Percentiles rank a stretch among this genome's conserved stretches.
These are phyloP conservation scores for Kodamaea plutei DNA, from an alignment of 1,139 yeast genomes.

Conservation along the genomic window DNA sequence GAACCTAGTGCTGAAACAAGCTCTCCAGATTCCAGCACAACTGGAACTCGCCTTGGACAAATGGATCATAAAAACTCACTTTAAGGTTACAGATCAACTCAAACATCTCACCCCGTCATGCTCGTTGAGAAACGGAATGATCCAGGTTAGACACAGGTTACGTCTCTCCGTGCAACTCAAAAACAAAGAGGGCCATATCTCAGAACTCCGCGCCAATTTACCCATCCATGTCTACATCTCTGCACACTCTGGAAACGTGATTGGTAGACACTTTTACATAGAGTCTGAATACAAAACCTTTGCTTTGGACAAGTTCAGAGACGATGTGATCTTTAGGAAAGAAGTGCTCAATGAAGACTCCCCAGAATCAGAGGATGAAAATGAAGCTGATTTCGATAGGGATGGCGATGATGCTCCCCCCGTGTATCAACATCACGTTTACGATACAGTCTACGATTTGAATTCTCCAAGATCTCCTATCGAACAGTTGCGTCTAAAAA, in stretches of 20 bases:
- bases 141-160: conserved; percentile 59
- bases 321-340: conserved; percentile 35
- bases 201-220: conserved; percentile 65
- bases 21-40: conserved; percentile 23
- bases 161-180: conserved; percentile 52
- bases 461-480: conserved; percentile 35
- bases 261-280: conserved; percentile 49
- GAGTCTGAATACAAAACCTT: conserved; percentile 50
- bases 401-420: conserved; percentile 41
- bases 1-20: conserved; percentile 30
- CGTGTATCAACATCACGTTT: conserved; percentile 34
- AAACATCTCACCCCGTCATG: conserved; percentile 57
- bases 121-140: conserved; percentile 42
- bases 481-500: conserved; percentile 33
- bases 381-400: conserved; percentile 21
- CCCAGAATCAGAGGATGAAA: conserved; percentile 15
- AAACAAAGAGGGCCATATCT: conserved; percentile 60
- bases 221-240: conserved; percentile 60
- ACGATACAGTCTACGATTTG: conserved; percentile 36
- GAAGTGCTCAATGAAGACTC: conserved; percentile 13
- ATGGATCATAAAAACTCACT: conserved; percentile 48
- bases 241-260: conserved; percentile 46
- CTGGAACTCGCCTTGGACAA: conserved; percentile 38
- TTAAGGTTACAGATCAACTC: conserved; percentile 50
- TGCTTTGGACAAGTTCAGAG: conserved; percentile 29